These are phyloP conservation scores for Pistacia integerrima DNA, from an alignment of 345 rosid genomes.

Conservation along the genomic window DNA sequence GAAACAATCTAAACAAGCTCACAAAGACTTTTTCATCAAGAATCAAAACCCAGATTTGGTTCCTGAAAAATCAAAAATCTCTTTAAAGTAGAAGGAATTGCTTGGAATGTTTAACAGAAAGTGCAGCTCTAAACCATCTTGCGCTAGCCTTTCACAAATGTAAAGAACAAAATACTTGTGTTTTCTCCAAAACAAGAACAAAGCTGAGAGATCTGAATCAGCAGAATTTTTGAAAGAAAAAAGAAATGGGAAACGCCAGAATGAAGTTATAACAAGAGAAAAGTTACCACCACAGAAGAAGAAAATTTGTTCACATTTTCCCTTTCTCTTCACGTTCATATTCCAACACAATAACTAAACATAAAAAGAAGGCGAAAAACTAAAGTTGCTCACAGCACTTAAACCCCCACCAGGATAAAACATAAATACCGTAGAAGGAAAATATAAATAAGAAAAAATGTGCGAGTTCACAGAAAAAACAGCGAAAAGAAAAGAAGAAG, in stretches of 20 bases:
- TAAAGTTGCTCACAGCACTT: background rate
- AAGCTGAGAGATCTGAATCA: conserved; percentile 13
- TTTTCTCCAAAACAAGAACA: background rate
- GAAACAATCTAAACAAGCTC: background rate
- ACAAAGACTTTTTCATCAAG: background rate
- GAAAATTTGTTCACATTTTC: background rate
- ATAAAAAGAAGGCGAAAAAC: background rate
- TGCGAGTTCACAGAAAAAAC: conserved; percentile 13
- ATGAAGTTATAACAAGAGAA: background rate
- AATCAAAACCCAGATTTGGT: background rate
- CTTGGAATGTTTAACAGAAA: background rate
- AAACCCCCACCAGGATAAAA: background rate
- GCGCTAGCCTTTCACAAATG: background rate
- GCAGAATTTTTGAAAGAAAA: background rate
- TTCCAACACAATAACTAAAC: background rate
- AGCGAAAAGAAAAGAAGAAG: background rate
- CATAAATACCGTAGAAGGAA: background rate
- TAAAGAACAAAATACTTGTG: background rate
- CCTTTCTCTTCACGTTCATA: background rate
- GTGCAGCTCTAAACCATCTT: background rate
- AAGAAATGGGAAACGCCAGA: background rate
- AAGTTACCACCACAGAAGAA: background rate
- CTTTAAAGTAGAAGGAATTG: background rate
- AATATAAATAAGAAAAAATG: background rate
- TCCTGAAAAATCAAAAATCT: background rate